Conservation (phyloP, 2,329 filamentous ascomycete species). For the Trichoderma atrobrunneum region DNA sequence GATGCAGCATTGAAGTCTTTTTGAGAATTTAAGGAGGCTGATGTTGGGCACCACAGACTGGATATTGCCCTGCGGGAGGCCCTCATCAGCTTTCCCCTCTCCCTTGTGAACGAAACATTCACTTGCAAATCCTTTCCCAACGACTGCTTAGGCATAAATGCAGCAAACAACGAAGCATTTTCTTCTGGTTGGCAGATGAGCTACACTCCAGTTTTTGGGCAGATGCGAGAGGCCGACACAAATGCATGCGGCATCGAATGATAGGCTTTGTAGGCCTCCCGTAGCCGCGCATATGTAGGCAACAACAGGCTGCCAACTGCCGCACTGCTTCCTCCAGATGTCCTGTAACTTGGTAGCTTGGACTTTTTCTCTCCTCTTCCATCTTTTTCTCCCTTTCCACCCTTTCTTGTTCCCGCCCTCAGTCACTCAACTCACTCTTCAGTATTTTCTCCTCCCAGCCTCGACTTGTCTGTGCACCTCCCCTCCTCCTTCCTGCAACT, state of each 20-base stretch:
- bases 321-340: background rate
- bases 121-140: background rate
- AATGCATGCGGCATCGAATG: background rate
- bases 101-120: background rate
- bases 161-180: background rate
- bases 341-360: background rate
- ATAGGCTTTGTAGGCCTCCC: background rate
- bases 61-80: background rate
- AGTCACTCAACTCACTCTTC: background rate
- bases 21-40: background rate
- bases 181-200: background rate
- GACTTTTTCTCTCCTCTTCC: background rate
- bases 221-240: background rate
- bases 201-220: background rate
- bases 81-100: background rate
- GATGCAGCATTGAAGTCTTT: background rate
- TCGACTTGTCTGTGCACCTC: background rate
- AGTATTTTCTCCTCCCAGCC: background rate
- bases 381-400: background rate
- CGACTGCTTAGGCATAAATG: background rate
- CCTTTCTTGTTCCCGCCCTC: background rate
- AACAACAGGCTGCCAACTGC: background rate
- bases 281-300: background rate
- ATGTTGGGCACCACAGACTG: background rate
- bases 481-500: background rate